These are phyloP conservation scores for Veloporphyrellus conicus DNA, from an alignment of 1,284 basidiomycete genomes.

Conservation along the genomic window DNA sequence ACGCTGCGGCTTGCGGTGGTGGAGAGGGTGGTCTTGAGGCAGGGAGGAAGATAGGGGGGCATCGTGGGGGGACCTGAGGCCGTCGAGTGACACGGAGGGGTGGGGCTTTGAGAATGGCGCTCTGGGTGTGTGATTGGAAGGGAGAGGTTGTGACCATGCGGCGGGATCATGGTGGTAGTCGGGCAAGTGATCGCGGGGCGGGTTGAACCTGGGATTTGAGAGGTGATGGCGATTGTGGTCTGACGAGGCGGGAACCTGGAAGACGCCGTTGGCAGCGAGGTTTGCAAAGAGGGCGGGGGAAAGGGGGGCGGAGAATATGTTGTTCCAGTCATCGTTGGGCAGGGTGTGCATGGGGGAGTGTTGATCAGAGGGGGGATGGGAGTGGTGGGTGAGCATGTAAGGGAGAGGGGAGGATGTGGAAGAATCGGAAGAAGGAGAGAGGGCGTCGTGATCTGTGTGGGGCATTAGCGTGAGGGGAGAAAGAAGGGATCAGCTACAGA, in stretches of 20 bases:
- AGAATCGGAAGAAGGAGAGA: neutral
- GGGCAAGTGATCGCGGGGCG: constrained; percentile 15
- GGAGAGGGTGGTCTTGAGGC: constrained; percentile 9
- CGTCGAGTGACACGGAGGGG: constrained; percentile 9
- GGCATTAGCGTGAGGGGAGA: too few relatives aligned
- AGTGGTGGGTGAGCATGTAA: constrained; percentile 15
- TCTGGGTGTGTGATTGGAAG: constrained; percentile 15
- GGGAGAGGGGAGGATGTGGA: neutral
- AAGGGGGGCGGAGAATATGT: constrained; percentile 54
- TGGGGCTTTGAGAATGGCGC: constrained; percentile 16
- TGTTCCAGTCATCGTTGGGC: constrained; percentile 48
- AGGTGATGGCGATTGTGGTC: constrained; percentile 17
- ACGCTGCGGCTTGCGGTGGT: constrained; percentile 17
- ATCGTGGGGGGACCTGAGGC: constrained; percentile 10
- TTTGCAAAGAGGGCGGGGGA: constrained; percentile 56
- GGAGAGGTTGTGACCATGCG: constrained; percentile 20
- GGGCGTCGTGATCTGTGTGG: constrained; percentile 2
- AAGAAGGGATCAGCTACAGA: neutral
- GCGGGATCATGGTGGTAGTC: constrained; percentile 22
- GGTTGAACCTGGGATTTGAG: constrained; percentile 5
- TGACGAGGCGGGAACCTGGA: constrained; percentile 31
- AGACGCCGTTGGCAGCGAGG: constrained; percentile 55
- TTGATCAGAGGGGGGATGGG: constrained; percentile 12
- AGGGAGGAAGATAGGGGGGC: constrained; percentile 6
- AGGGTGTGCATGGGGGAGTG: constrained; percentile 32